Evolutionary conservation across 139 green algal species (phyloP).

Genomic region (Picochlorum sp.): DNA sequence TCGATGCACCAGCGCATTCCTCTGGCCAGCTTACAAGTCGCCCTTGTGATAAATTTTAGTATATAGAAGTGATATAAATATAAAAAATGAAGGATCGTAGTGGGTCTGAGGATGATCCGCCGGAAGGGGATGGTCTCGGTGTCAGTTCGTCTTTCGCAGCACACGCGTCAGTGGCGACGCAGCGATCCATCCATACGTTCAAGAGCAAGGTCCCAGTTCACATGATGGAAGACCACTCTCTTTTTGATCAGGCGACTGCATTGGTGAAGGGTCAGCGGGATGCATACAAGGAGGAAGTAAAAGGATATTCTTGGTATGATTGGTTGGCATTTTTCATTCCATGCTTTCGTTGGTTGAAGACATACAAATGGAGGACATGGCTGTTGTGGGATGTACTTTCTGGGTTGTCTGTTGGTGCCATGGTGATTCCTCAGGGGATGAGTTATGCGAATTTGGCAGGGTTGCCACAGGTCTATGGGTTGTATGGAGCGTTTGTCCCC

Average conservation of each 20-base stretch:
- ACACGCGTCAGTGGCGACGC: neutral
- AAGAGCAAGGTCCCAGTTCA: neutral
- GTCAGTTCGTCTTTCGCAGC: neutral
- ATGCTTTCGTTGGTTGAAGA: constrained; percentile 48
- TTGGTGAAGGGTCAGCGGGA: neutral
- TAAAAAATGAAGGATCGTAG: too few species aligned
- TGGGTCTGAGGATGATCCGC: too few species aligned
- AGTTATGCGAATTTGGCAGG: constrained; percentile 63
- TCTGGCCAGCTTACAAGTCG: too few species aligned
- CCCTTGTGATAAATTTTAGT: too few species aligned
- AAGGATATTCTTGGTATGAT: constrained; percentile 20
- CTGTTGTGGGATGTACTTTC: constrained; percentile 52
- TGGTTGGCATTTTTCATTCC: constrained; percentile 40
- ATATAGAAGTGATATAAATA: too few species aligned
- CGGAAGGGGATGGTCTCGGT: neutral
- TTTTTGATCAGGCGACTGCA: constrained; percentile 14
- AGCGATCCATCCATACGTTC: neutral
- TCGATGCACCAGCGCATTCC: too few species aligned
- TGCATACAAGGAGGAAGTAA: constrained; percentile 12
- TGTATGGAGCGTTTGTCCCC: constrained; percentile 81
- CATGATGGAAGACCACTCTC: constrained; percentile 6
- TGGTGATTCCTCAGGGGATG: constrained; percentile 65
- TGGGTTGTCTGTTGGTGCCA: constrained; percentile 60
- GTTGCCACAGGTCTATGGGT: constrained; percentile 65
- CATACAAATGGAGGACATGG: constrained; percentile 35